Conservation (phyloP, 371 early-diverging fungal species). For the Synchytrium microbalum region DNA sequence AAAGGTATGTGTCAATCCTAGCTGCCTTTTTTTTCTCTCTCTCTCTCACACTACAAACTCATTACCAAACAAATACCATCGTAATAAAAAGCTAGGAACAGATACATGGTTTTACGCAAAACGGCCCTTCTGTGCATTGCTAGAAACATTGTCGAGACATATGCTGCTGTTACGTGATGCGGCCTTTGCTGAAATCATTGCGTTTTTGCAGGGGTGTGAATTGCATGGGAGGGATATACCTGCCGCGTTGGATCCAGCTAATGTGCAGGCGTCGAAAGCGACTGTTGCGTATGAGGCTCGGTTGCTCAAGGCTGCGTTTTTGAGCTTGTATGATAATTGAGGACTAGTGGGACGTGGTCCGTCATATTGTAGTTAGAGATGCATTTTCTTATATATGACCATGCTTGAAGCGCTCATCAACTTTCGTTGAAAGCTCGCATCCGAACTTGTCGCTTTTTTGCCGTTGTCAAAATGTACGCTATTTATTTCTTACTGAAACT, state of each 20-base stretch:
- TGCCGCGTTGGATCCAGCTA: slow-evolving; percentile 34
- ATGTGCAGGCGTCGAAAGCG: slow-evolving; percentile 22
- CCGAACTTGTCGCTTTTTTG: no score
- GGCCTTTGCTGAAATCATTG: slow-evolving; percentile 37
- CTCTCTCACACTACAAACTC: not conserved
- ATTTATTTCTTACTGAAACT: no score
- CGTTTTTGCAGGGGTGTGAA: slow-evolving; percentile 44
- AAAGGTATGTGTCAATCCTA: slow-evolving; percentile 27
- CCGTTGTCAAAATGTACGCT: no score
- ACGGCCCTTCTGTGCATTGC: slow-evolving; percentile 40
- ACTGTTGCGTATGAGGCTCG: slow-evolving; percentile 44
- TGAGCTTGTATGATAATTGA: slow-evolving; percentile 20
- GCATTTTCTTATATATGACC: no score
- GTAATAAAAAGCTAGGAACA: slow-evolving; percentile 49
- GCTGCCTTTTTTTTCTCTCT: not conserved
- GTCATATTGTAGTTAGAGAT: no score
- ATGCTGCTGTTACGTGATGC: slow-evolving; percentile 48
- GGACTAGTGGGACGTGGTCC: no score
- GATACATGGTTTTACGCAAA: slow-evolving; percentile 56
- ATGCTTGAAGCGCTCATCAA: no score
- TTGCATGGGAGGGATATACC: slow-evolving; percentile 42
- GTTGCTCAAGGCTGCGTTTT: slow-evolving; percentile 38
- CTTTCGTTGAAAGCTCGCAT: no score
- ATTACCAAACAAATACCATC: no score
- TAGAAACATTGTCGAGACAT: slow-evolving; percentile 48